Percentiles rank a stretch among this genome's conserved stretches.
These are phyloP conservation scores for Rhizoclosmatium globosum DNA, from an alignment of 192 early-diverging fungal species.

Conservation along the genomic window DNA sequence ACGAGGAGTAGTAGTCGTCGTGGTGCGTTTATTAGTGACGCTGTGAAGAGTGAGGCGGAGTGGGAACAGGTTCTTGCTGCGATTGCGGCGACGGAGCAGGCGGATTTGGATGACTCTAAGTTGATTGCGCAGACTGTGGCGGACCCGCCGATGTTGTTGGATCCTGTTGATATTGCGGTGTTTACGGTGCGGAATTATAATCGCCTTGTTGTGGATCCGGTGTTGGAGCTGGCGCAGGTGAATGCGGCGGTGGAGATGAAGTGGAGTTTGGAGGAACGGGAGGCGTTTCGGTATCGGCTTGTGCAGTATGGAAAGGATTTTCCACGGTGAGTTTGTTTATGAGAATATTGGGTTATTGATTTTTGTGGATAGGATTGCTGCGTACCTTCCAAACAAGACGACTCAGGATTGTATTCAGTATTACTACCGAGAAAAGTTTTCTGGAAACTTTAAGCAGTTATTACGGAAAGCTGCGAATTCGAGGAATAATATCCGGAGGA, in stretches of 20 bases:
- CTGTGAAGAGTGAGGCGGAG: slow-evolving; percentile 60
- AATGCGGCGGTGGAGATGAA: slow-evolving; percentile 43
- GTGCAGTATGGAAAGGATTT: slow-evolving; percentile 57
- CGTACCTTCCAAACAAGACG: slow-evolving; percentile 46
- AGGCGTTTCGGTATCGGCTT: slow-evolving; percentile 47
- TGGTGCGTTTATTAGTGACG: slow-evolving; percentile 50
- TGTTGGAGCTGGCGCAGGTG: slow-evolving; percentile 39
- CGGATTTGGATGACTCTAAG: slow-evolving; percentile 29
- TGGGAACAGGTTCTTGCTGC: slow-evolving; percentile 54
- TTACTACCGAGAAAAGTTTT: slow-evolving; percentile 59
- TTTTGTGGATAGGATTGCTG: slow-evolving; percentile 40
- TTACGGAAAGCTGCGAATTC: slow-evolving; percentile 37
- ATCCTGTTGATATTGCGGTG: slow-evolving; percentile 32
- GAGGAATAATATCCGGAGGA: slow-evolving; percentile 19
- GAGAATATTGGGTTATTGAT: too few relatives aligned
- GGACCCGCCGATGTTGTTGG: slow-evolving; percentile 45
- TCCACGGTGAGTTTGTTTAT: neutral
- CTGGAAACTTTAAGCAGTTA: slow-evolving; percentile 48
- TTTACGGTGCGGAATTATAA: slow-evolving; percentile 45
- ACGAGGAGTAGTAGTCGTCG: neutral
- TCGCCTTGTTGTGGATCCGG: slow-evolving; percentile 52
- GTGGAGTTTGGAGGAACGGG: slow-evolving; percentile 53
- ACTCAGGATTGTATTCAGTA: slow-evolving; percentile 56
- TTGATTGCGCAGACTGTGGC: slow-evolving; percentile 21
- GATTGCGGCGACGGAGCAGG: slow-evolving; percentile 40